Evolutionary conservation across 768 basidiomycete genomes (phyloP).

Genomic region (Sporobolomyces phaffii): DNA sequence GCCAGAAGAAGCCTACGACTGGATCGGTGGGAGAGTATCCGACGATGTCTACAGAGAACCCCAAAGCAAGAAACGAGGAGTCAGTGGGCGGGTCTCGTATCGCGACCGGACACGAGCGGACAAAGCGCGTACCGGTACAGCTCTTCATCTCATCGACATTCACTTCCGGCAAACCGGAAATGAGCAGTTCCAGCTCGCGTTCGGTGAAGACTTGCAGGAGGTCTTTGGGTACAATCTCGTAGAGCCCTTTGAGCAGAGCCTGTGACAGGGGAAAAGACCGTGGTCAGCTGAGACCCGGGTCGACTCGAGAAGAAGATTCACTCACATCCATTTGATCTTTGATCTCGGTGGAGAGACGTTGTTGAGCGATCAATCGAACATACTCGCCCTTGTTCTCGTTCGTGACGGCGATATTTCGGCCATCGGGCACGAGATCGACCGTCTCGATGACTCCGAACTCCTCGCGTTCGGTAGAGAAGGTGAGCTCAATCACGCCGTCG

Average conservation of each 20-base stretch:
- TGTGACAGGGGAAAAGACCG: background rate
- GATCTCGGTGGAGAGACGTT: slow-evolving; percentile 86
- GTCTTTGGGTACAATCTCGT: slow-evolving; percentile 96
- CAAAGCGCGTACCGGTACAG: slow-evolving; percentile 52
- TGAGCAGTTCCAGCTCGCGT: slow-evolving; percentile 85
- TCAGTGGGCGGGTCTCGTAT: background rate
- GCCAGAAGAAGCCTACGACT: slow-evolving; percentile 99
- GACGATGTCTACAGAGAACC: slow-evolving; percentile 70
- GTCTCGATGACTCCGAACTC: slow-evolving; percentile 93
- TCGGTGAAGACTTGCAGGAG: slow-evolving; percentile 92
- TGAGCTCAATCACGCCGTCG: slow-evolving; percentile 71
- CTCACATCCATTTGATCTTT: slow-evolving; percentile 76
- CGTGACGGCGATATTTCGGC: slow-evolving; percentile 77
- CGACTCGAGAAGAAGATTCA: background rate
- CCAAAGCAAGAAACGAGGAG: background rate
- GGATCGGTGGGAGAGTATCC: slow-evolving; percentile 76
- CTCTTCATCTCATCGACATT: slow-evolving; percentile 97
- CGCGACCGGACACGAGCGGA: background rate
- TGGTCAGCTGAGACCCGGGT: too few species aligned
- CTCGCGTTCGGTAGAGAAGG: slow-evolving; percentile 91
- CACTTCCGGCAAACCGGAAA: slow-evolving; percentile 88
- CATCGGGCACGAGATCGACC: slow-evolving; percentile 76
- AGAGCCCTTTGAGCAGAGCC: slow-evolving; percentile 80
- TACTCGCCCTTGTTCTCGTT: slow-evolving; percentile 96
- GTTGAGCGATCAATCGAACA: slow-evolving; percentile 88